Conservation (phyloP, 495 filamentous ascomycete species). For the Lepraria neglecta region DNA sequence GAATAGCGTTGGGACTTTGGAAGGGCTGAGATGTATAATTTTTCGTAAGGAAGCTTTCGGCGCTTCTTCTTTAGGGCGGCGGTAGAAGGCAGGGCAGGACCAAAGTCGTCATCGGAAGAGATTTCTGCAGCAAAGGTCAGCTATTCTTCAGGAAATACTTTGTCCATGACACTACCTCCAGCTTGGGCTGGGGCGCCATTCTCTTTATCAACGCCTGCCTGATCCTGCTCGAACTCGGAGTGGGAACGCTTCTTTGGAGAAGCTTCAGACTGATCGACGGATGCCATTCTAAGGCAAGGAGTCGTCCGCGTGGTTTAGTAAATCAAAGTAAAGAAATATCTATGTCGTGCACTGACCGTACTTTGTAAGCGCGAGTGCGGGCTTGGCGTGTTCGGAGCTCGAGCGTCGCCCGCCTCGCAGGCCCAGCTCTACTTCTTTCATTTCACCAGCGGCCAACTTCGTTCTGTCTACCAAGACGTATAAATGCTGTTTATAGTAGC, state of each 20-base stretch:
- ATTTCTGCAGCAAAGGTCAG: conserved; percentile 41
- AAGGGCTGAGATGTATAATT: conserved; percentile 85
- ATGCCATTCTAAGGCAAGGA: background rate
- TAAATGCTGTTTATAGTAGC: too few species aligned
- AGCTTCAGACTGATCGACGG: background rate
- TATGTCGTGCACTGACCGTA: too few species aligned
- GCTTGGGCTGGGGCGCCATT: background rate
- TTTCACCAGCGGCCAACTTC: too few species aligned
- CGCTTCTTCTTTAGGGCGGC: conserved; percentile 75
- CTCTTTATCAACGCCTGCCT: background rate
- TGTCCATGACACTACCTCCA: background rate
- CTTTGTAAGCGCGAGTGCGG: too few species aligned
- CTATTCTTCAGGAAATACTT: background rate
- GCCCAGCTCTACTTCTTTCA: too few species aligned
- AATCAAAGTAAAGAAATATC: too few species aligned
- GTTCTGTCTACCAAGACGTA: too few species aligned
- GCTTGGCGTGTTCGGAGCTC: too few species aligned
- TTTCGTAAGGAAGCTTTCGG: conserved; percentile 85
- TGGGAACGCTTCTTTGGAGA: conserved; percentile 13
- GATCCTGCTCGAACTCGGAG: background rate
- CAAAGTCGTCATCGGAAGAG: conserved; percentile 91
- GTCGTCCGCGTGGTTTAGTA: too few species aligned
- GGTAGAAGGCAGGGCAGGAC: conserved; percentile 71
- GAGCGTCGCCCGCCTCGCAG: too few species aligned
- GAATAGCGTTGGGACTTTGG: conserved; percentile 79